Percentiles rank a stretch among this genome's conserved stretches.
phyloP scores from a whole-genome alignment of 2,329 filamentous ascomycete genomes.

The Fusarium nematophilum region DNA sequence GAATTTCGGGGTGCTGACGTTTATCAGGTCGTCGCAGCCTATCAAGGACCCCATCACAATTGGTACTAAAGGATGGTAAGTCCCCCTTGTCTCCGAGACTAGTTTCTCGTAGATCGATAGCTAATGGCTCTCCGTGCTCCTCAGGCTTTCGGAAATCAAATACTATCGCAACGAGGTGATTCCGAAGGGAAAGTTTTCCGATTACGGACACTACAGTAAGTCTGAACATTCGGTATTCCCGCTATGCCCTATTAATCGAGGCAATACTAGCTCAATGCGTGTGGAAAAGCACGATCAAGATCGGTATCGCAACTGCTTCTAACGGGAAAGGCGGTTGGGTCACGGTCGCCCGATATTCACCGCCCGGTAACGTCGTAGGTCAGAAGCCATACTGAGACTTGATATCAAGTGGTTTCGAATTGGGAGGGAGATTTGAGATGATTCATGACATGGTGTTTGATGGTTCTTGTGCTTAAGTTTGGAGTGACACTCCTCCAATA shows the following conservation, averaged over 20 bases:
- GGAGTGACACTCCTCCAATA: too few species aligned
- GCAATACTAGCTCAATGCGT: conserved; percentile 42
- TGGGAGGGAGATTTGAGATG: too few species aligned
- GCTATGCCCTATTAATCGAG: accelerated
- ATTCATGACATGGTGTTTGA: too few species aligned
- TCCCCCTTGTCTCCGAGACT: accelerated
- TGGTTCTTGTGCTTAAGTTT: too few species aligned
- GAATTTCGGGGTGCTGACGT: background rate
- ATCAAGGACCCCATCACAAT: conserved; percentile 26
- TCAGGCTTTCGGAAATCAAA: conserved; percentile 35
- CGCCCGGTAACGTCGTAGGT: conserved; percentile 48
- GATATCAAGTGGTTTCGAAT: too few species aligned
- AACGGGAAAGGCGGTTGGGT: conserved; percentile 45
- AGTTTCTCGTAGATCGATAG: accelerated
- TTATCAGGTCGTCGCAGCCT: conserved; percentile 10
- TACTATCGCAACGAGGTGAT: conserved; percentile 36
- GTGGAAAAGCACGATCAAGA: conserved; percentile 47
- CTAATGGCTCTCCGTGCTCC: background rate
- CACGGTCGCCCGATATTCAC: conserved; percentile 49
- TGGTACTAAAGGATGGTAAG: conserved; percentile 34
- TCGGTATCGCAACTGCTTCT: conserved; percentile 47
- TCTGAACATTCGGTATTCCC: accelerated
- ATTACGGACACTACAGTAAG: conserved; percentile 47
- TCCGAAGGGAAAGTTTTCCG: conserved; percentile 36
- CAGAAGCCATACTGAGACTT: conserved; percentile 43